phyloP scores from a whole-genome alignment of 1,139 yeast species.

The Kazachstania sp. region DNA sequence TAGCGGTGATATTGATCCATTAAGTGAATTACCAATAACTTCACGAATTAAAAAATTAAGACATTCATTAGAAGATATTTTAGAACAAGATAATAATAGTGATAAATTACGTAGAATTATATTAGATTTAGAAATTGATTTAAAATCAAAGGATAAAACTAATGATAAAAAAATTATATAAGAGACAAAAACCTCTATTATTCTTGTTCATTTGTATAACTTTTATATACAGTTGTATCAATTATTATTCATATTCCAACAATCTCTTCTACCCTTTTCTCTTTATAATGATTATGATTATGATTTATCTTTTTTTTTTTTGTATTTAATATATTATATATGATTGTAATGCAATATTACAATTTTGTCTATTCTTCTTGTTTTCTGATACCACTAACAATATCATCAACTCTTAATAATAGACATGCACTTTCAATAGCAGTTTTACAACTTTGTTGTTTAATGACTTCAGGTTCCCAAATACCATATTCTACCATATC shows the following conservation, averaged over 20 bases:
- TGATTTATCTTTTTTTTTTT: neutral
- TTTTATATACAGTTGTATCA: too few relatives aligned
- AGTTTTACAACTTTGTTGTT: constrained; percentile 92
- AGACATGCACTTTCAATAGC: constrained; percentile 96
- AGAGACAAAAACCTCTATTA: too few relatives aligned
- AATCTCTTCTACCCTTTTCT: neutral
- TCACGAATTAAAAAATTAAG: constrained; percentile 36
- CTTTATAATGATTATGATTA: neutral
- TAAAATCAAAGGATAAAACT: constrained; percentile 10
- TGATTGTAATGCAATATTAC: neutral
- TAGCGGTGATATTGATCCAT: constrained; percentile 33
- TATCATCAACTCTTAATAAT: constrained; percentile 91
- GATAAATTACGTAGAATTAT: constrained; percentile 18
- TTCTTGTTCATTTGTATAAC: too few relatives aligned
- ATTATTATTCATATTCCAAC: neutral
- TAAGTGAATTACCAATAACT: constrained; percentile 37
- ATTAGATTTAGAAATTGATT: constrained; percentile 21
- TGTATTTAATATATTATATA: neutral
- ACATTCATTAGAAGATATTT: constrained; percentile 38
- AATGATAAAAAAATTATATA: constrained; percentile 3
- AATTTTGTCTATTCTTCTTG: constrained; percentile 20
- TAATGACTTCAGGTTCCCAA: constrained; percentile 98
- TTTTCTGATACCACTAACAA: constrained; percentile 87
- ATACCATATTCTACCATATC: constrained; percentile 95
- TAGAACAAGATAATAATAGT: constrained; percentile 28